These are phyloP conservation scores for Drechslerella stenobrocha DNA, from an alignment of 2,329 filamentous ascomycete genomes.

Conservation along the genomic window DNA sequence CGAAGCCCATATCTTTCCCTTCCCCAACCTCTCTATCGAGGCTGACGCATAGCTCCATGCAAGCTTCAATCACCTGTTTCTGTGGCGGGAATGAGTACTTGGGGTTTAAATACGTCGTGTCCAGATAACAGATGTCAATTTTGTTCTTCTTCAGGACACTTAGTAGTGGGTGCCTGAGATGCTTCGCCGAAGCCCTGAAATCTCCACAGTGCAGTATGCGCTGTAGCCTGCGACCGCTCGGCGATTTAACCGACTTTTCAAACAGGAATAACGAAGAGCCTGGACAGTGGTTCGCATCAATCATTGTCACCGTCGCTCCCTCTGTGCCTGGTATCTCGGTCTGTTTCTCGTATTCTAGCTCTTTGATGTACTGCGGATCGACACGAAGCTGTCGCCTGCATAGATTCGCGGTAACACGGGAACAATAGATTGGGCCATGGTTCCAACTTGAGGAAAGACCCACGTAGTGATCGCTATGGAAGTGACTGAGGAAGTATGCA, in stretches of 20 bases:
- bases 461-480: constrained; percentile 96
- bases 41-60: constrained; percentile 81
- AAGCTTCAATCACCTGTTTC: constrained; percentile 81
- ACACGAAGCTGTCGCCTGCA: constrained; percentile 84
- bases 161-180: constrained; percentile 79
- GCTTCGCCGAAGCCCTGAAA: constrained; percentile 84
- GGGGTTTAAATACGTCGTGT: constrained; percentile 94
- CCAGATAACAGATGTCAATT: constrained; percentile 93
- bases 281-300: constrained; percentile 93
- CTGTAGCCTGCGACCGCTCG: constrained; percentile 63
- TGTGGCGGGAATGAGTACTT: constrained; percentile 93
- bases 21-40: constrained; percentile 68
- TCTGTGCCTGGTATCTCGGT: constrained; percentile 78
- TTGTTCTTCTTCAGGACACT: constrained; percentile 69
- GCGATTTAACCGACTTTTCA: constrained; percentile 67
- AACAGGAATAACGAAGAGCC: constrained; percentile 93
- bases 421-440: constrained; percentile 96
- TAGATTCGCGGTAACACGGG: constrained; percentile 84
- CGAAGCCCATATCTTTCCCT: constrained; percentile 59
- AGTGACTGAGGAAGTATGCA: constrained; percentile 96
- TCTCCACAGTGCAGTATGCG: constrained; percentile 93
- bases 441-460: constrained; percentile 85
- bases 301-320: constrained; percentile 87
- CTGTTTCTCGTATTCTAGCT: constrained; percentile 79
- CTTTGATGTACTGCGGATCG: constrained; percentile 79